Base-by-base conservation (phyloP, 768 basidiomycete species). In the Cystobasidium onofrii region DNA sequence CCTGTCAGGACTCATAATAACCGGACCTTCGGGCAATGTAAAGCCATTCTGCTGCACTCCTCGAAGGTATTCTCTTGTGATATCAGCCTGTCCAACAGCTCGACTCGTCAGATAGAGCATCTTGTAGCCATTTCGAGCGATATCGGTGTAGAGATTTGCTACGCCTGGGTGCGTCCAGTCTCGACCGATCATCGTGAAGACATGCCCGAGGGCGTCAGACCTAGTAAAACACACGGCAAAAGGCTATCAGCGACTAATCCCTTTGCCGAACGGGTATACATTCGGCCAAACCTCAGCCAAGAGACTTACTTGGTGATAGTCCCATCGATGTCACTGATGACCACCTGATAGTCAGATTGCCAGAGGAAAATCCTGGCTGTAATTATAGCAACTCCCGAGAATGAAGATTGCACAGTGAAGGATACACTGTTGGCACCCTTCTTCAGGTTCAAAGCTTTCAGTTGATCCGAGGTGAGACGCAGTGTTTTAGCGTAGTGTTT, bases 101-200 rank as follows among this genome's bases (percentile, higher is more conserved):
- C 96, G 86, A 15, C 93, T 96, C 0, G 95, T 98, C 17, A 98
- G 86, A 80, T 98, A 98, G 87, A 98, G 88, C 79, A 98, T 89
- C 83, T 91, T 94, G 85, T 97, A 98, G 43, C 95, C 96, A 80
- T 99, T 98, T 66, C 90, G 87, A 57, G 85, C 85, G 76, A 99
- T 96, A 79, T 98, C 95, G 1, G 91, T 95, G 82, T 97, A 98
- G 20, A 98, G 84, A 81, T 97, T 98, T 17, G 94, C 95, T 36
- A 98, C 94, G 6, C 96, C 95, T 2, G 90, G 84, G 81, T 98
- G 95, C 1, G 95, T 98, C 96, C 95, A 97, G 80, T 98, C 95
- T 10, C 94, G 88, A 9, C 95, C 96, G 76, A 97, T 93, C 86
- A 96, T 92, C 1, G 93, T 94, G 78, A 96, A 93, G 63, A 99